A percentile compares a stretch with the other conserved stretches of the same genome.
Evolutionary conservation across 345 rosid species (phyloP).

Genomic region (Carallia pectinifolia): DNA sequence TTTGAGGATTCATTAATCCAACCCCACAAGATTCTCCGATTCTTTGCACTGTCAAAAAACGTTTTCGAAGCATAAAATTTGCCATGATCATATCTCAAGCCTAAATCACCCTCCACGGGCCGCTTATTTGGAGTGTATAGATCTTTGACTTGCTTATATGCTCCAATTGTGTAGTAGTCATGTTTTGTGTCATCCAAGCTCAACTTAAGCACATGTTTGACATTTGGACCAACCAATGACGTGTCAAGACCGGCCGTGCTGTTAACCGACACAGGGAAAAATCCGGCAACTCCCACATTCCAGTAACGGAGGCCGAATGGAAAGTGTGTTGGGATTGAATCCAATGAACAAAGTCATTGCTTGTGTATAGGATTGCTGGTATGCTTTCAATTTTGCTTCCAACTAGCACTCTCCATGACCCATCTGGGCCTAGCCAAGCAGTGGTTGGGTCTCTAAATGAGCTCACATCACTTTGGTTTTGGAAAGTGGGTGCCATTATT

Average conservation of each 20-base stretch:
- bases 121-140: conserved; percentile 46
- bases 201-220: conserved; percentile 55
- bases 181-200: conserved; percentile 52
- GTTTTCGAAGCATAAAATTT: conserved; percentile 77
- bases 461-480: conserved; percentile 29
- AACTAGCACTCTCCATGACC: conserved; percentile 47
- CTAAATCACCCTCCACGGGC: conserved; percentile 36
- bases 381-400: conserved; percentile 49
- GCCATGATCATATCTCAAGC: conserved; percentile 64
- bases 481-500: conserved; percentile 38
- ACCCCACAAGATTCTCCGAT: conserved; percentile 61
- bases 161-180: conserved; percentile 51
- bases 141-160: conserved; percentile 35
- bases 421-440: conserved; percentile 64
- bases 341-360: conserved; percentile 60
- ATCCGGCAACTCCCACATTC: conserved; percentile 90
- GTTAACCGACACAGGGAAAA: conserved; percentile 50
- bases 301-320: conserved; percentile 46
- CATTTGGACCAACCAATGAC: background rate
- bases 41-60: conserved; percentile 51
- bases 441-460: conserved; percentile 71
- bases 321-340: conserved; percentile 34
- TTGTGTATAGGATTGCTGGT: conserved; percentile 46
- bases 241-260: conserved; percentile 30
- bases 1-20: conserved; percentile 66